These are phyloP conservation scores for Croton setiger DNA, from an alignment of 441 rosid species.

Conservation along the genomic window DNA sequence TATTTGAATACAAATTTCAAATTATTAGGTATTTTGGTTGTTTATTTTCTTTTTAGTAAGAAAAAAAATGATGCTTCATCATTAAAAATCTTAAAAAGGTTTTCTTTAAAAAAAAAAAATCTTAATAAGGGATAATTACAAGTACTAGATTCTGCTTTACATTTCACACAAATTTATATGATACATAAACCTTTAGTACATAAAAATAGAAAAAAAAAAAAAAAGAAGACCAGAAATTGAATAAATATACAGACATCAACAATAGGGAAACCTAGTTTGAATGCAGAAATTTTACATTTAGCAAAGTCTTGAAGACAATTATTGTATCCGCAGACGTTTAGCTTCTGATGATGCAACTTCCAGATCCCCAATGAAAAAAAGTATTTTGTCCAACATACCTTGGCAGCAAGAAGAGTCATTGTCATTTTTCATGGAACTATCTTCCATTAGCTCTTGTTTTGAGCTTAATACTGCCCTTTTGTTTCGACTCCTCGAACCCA, in stretches of 20 bases:
- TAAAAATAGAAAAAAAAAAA: not conserved
- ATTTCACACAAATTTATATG: not conserved
- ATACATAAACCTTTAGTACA: not conserved
- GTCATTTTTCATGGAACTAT: constrained; percentile 20
- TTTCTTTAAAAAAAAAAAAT: no score
- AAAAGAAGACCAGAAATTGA: not conserved
- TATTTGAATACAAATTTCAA: no score
- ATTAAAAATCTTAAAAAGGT: no score
- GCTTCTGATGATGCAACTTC: constrained; percentile 48
- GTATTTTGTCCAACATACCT: constrained; percentile 44
- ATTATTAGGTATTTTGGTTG: no score
- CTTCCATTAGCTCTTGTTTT: constrained; percentile 4
- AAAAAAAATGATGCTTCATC: no score
- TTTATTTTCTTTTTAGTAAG: no score
- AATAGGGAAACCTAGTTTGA: not conserved
- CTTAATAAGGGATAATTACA: no score
- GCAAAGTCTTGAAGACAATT: not conserved
- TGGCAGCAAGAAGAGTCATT: constrained; percentile 10
- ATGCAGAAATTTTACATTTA: not conserved
- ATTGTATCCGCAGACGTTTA: constrained; percentile 30
- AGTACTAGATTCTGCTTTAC: no score
- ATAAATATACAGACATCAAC: not conserved
- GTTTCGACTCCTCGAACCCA: constrained; percentile 39
- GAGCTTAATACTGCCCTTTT: constrained; percentile 12
- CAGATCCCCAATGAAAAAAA: constrained; percentile 54